Evolutionary conservation across 2,329 filamentous ascomycete genomes (phyloP), one percentile per base, ranked within the genome.

Genomic region (Fusarium metavorans): DNA sequence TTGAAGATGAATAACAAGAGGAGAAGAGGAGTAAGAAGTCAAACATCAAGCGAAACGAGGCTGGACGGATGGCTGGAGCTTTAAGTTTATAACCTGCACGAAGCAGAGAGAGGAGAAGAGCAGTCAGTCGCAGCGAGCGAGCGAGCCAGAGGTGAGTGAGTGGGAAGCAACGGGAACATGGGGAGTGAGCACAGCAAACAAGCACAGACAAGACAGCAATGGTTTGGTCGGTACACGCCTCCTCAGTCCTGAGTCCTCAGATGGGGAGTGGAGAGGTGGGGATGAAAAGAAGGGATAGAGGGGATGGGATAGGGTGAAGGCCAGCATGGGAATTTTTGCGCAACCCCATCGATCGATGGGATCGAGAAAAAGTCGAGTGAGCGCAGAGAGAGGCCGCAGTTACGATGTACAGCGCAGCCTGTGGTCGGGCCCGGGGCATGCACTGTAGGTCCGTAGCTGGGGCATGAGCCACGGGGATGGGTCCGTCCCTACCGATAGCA

Each of bases 341-440:
- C 78, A 79, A 81, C 79, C 75, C 80, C 79, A 80, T 80, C 77
- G 81, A 82, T 82, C 81, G 81, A 81, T 78, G 75, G 66, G 77
- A 82, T 82, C 81, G 81, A 82, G 73, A 78, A 75, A 70, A 67
- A 61, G 71, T 69, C 64, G 71, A 62, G 50, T 64, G 37, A 74
- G 65, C 67, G 48, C 35, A 66, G 56, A 67, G 56, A 32, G 35
- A 39, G 39, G 23, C 52, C 63, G 66, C 62, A 66, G 64, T 70
- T 68, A 66, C 76, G 61, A 68, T 66, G 66, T 43, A 48, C 67
- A 71, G 74, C 60, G 66, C 32, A 27, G 41, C 34, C 32, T 57
- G 54, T 54, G 58, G 25, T 14, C 37, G 39, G 43, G 43, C 43
- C 43, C 43, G 23, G 43, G 43, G 43, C 43, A 48, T 48, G 43